Percentiles rank a stretch among this genome's conserved stretches.
These are phyloP conservation scores for Pyrenula aspistea DNA, from an alignment of 495 filamentous ascomycete species.

Conservation along the genomic window DNA sequence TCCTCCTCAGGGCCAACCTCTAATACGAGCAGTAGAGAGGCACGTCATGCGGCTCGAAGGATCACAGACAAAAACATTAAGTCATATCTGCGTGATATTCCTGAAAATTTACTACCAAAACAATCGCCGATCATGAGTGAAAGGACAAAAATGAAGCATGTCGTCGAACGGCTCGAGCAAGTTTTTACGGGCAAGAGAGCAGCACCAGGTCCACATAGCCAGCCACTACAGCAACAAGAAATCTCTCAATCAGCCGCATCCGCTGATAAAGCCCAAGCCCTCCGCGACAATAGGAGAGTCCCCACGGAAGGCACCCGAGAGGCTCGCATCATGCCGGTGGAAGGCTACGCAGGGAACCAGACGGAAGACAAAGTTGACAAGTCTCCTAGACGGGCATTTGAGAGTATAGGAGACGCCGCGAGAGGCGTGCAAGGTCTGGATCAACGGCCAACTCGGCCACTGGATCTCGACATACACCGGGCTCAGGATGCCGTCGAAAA, in stretches of 20 bases:
- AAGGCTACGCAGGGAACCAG: slow-evolving; percentile 3
- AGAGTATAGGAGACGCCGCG: slow-evolving; percentile 11
- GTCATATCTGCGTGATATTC: slow-evolving; percentile 49
- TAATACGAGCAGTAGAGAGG: slow-evolving; percentile 1
- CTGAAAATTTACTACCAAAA: slow-evolving; percentile 42
- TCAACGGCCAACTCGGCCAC: slow-evolving; percentile 59
- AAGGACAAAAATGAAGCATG: slow-evolving; percentile 55
- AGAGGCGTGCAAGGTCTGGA: slow-evolving; percentile 20
- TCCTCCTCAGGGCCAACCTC: slow-evolving; percentile 4
- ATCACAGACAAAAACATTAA: slow-evolving; percentile 38
- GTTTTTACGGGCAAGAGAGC: slow-evolving; percentile 61
- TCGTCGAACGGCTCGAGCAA: slow-evolving; percentile 61
- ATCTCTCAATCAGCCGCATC: slow-evolving; percentile 33
- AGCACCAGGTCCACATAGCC: slow-evolving; percentile 24
- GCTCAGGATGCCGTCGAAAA: slow-evolving; percentile 58
- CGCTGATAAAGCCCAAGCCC: slow-evolving; percentile 17
- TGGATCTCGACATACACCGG: slow-evolving; percentile 59
- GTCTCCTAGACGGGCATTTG: slow-evolving; percentile 5
- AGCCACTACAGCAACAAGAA: slow-evolving; percentile 40
- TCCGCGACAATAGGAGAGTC: slow-evolving; percentile 16
- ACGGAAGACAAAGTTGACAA: slow-evolving; percentile 4
- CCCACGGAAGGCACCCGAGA: slow-evolving; percentile 31
- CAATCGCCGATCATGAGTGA: slow-evolving; percentile 43
- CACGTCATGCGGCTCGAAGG: slow-evolving; percentile 9
- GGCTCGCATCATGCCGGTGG: slow-evolving; percentile 28